Evolutionary conservation across 257 asterid genomes (phyloP), one percentile per base, ranked within the genome.

Genomic region (Przewalskia tangutica): DNA sequence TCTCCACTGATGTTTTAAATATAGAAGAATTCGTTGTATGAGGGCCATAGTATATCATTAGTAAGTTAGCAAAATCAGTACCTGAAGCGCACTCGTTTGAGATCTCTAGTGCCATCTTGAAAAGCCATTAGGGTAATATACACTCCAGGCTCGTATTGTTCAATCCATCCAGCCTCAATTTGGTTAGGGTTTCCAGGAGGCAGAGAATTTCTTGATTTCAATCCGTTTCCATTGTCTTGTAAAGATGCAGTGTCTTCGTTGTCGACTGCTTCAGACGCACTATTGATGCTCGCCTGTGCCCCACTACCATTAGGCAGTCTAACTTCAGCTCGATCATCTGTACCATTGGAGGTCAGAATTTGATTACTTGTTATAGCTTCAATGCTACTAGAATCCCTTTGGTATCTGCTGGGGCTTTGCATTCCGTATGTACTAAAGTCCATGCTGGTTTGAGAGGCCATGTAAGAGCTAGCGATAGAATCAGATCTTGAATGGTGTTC

Each of bases 11-110:
- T 48, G 79, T n/a, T 38, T 34, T 40, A 40, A 34, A 42, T 68
- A 40, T 73, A 23, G n/a, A 73, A 13, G 14, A 23, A 11, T 20
- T 13, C 10, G 38, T 12, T 73, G 79, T 73, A 48, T 9, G 12
- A 46, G 7, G 60, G 23, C 20, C 79, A 17, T 14, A 10, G 59
- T 75, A 50, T 50, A 20, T 75, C 20, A 46, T 73, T 73, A 14
- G 79, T 73, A 13, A 73, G 40, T 73, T 50, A 80, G 68, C 5
- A 64, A 34, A 27, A 64, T 17, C 59, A 16, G 67, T 18, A 95
- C 98, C 99, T 95, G 97, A 95, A 94, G 88, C 98, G 98, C 12
- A 95, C 97, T 1, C 99, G 97, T 88, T 94, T 95, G 82, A 94
- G 98, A 88, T 94, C 98, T 89, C 97, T 91, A 17, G 94, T 91